Conservation (phyloP, 2,329 filamentous ascomycete genomes). For the Epichloe sp. region DNA sequence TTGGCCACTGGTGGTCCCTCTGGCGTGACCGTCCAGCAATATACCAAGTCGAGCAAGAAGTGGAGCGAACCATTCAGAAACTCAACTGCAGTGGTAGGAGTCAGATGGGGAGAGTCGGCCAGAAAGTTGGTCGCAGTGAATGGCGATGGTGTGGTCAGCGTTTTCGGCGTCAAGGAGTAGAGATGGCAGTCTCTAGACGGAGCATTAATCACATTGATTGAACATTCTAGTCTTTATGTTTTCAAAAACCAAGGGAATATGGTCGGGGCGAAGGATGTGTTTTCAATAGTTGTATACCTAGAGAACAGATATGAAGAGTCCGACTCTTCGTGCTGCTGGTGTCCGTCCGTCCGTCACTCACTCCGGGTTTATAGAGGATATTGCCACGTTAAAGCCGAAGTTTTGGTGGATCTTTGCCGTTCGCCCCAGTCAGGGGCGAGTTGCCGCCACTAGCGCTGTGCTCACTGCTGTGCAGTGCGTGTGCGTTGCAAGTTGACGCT, state of each 20-base stretch:
- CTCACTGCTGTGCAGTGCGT: not conserved
- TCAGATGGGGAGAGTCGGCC: slow-evolving; percentile 67
- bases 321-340: not conserved
- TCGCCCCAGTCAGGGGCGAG: not conserved
- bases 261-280: not conserved
- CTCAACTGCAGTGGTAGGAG: slow-evolving; percentile 56
- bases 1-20: slow-evolving; percentile 68
- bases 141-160: slow-evolving; percentile 59
- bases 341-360: not conserved
- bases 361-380: not conserved
- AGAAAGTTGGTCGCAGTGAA: slow-evolving; percentile 64
- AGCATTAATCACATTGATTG: not conserved
- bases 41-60: slow-evolving; percentile 70
- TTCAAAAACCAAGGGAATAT: not conserved
- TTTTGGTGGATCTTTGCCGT: not conserved
- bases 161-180: slow-evolving; percentile 46
- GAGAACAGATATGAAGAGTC: not conserved
- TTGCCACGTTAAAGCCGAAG: not conserved
- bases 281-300: slow-evolving; percentile 1
- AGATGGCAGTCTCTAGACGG: not conserved
- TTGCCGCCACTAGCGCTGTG: not conserved
- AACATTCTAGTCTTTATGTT: not conserved
- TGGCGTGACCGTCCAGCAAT: slow-evolving; percentile 79
- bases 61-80: slow-evolving; percentile 81
- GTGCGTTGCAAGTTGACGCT: not conserved